A percentile compares a stretch with the other conserved stretches of the same genome.
Conservation (phyloP, 129 eudicot species). For the Dittrichia graveolens region DNA sequence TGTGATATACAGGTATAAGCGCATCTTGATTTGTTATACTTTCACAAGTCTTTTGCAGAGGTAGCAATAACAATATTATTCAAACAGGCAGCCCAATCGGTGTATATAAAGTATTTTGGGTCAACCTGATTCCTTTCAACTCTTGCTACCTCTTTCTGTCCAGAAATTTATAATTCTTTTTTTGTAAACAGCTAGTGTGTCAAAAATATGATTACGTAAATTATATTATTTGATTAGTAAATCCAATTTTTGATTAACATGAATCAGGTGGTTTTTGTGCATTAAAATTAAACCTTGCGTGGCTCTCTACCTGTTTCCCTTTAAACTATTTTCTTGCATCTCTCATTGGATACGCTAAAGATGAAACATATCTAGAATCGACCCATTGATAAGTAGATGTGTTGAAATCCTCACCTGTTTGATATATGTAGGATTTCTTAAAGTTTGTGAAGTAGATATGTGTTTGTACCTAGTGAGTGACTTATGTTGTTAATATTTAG, state of each 20-base stretch:
- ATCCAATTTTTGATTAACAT: background rate
- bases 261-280: background rate
- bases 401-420: background rate
- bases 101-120: background rate
- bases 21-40: background rate
- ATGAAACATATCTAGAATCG: background rate
- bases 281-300: background rate
- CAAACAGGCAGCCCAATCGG: background rate
- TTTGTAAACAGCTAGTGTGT: too few species aligned
- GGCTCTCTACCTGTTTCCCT: background rate
- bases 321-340: background rate
- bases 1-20: constrained; percentile 61
- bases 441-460: background rate
- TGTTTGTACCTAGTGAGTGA: background rate
- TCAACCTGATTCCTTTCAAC: too few species aligned
- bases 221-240: background rate
- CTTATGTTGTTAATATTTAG: constrained; percentile 37
- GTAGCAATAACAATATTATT: background rate
- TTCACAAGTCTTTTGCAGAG: background rate
- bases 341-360: background rate
- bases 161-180: too few species aligned
- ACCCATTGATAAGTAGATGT: background rate
- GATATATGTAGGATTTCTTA: background rate
- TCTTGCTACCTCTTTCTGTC: too few species aligned
- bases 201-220: too few species aligned